Base-by-base conservation (phyloP, 2,329 filamentous ascomycete genomes). In the Dothideomycetidae sp. region DNA sequence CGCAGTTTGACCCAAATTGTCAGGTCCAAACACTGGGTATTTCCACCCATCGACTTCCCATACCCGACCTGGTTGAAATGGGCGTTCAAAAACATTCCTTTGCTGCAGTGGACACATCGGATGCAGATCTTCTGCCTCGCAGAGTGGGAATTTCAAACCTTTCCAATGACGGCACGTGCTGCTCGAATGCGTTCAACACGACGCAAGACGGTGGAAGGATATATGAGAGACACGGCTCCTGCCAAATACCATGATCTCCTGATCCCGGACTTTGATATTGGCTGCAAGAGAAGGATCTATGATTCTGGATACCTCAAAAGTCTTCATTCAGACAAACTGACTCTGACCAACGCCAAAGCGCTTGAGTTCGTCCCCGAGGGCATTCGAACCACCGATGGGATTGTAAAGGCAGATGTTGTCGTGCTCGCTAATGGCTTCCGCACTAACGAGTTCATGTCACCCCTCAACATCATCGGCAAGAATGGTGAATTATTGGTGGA, bases 1-100 rank as follows among this genome's bases (percentile, higher is more conserved):
- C 43, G 63, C 62, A 14, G 68, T 64, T 63, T 75, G n/a, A 73
- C 69, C 1, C 71, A 75, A 44, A 44, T 75, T 5, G 71, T 75
- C 67, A 57, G 69, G 11, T 67, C 67, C 10, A 67, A 70, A 9
- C 71, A 71, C 4, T 39, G 18, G 31, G n/a, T n/a, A n/a, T n/a
- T n/a, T n/a, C n/a, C n/a, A n/a, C n/a, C n/a, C n/a, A n/a, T n/a
- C n/a, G n/a, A 57, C 39, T 46, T 44, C 3, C 10, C 40, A 10
- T 55, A 52, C 40, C 50, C 48, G 1, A 30, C 32, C 3, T 43
- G 52, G 18, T 48, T 55, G 34, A 57, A 51, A 30, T 53, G 44
- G 38, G 44, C 43, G 16, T 53, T 56, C 41, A 40, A 42, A 11
- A 42, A 62, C 38, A 48, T 67, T 3, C 64, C 64, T 0, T 42